Evolutionary conservation across 2,329 filamentous ascomycete species (phyloP).

Genomic region (Esteya vermicola): DNA sequence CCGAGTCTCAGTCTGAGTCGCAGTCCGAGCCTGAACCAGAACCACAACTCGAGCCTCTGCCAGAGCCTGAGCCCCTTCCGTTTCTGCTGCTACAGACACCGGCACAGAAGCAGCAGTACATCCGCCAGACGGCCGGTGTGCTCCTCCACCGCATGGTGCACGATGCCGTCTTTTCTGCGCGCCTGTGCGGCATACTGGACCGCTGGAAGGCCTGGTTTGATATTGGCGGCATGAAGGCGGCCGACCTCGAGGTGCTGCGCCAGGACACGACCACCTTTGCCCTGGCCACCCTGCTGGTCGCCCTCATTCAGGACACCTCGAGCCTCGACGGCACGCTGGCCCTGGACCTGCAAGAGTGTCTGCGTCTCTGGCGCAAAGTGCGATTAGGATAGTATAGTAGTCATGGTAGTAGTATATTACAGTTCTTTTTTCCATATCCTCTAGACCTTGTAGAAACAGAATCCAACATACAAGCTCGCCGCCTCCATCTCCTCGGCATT

Average conservation of each 20-base stretch:
- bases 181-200: slow-evolving; percentile 30
- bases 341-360: slow-evolving; percentile 39
- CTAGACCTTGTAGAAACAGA: slow-evolving; percentile 91
- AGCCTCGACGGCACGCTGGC: slow-evolving; percentile 32
- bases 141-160: slow-evolving; percentile 38
- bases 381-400: slow-evolving; percentile 24
- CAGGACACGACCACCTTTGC: slow-evolving; percentile 28
- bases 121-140: slow-evolving; percentile 28
- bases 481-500: slow-evolving; percentile 85
- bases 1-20: no score
- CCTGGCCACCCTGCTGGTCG: slow-evolving; percentile 31
- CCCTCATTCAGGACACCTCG: slow-evolving; percentile 29
- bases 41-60: no score
- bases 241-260: slow-evolving; percentile 25
- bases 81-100: no score
- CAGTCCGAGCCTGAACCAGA: no score
- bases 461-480: slow-evolving; percentile 79
- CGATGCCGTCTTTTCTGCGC: slow-evolving; percentile 26
- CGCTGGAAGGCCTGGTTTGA: slow-evolving; percentile 40
- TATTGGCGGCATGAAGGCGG: slow-evolving; percentile 35
- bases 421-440: not conserved
- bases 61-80: no score
- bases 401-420: not conserved
- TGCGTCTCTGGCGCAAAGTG: slow-evolving; percentile 38
- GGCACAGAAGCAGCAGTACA: no score